phyloP scores from a whole-genome alignment of 352 stramenopile species.

The Globisporangium echinulatum region DNA sequence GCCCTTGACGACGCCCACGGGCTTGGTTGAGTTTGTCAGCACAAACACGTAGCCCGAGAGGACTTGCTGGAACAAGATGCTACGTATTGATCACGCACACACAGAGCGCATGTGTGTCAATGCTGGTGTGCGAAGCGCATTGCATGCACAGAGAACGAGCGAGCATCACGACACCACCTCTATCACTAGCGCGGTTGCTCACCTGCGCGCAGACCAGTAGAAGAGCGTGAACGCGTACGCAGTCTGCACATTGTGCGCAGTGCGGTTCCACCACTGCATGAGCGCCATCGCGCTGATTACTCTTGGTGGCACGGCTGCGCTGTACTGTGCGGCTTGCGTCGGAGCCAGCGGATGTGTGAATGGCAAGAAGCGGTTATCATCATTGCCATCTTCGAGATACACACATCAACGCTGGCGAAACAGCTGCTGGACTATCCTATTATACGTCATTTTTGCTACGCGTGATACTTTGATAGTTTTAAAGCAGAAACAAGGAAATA shows the following conservation, averaged over 20 bases:
- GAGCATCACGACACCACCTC: no score
- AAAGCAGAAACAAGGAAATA: no score
- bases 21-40: slow-evolving; percentile 65
- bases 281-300: no score
- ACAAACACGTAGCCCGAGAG: slow-evolving; percentile 74
- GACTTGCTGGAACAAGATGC: slow-evolving; percentile 77
- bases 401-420: no score
- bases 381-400: no score
- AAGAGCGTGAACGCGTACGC: slow-evolving; percentile 72
- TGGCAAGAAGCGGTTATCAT: no score
- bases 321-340: no score
- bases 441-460: no score
- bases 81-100: slow-evolving; percentile 3
- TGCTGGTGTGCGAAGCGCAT: background rate
- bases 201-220: slow-evolving; percentile 60
- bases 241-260: slow-evolving; percentile 49
- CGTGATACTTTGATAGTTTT: no score
- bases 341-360: background rate
- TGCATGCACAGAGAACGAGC: background rate
- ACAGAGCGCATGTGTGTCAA: background rate
- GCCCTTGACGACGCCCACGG: slow-evolving; percentile 75
- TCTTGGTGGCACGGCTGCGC: no score
- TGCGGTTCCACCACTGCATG: slow-evolving; percentile 5
- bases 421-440: no score
- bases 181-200: background rate